Evolutionary conservation across 805 yeast genomes (phyloP).

Genomic region (Lipomyces sp.): DNA sequence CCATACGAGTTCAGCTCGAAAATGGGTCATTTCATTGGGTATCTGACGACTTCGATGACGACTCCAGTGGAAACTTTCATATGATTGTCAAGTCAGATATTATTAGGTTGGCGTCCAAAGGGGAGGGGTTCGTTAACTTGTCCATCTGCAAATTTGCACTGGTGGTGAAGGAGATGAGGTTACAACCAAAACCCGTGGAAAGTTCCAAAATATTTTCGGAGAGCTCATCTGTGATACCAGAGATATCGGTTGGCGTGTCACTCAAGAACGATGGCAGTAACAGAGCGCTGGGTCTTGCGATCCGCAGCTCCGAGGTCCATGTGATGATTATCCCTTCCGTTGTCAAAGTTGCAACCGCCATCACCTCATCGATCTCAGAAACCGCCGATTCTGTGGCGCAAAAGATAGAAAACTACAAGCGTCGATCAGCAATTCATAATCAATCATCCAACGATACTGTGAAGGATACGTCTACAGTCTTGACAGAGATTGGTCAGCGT

Average conservation of each 20-base stretch:
- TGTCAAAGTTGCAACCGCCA: constrained; percentile 20
- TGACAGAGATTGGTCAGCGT: background rate
- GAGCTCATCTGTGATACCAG: constrained; percentile 26
- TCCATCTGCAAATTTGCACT: constrained; percentile 19
- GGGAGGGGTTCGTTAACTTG: constrained; percentile 24
- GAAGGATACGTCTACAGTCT: background rate
- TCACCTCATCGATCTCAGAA: constrained; percentile 11
- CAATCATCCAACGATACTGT: background rate
- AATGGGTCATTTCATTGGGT: constrained; percentile 23
- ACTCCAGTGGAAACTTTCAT: constrained; percentile 7
- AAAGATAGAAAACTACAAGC: constrained; percentile 25
- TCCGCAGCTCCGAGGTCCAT: constrained; percentile 21
- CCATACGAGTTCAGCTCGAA: constrained; percentile 23
- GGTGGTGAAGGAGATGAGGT: background rate
- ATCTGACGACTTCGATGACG: constrained; percentile 26
- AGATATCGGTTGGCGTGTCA: constrained; percentile 21
- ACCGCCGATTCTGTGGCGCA: constrained; percentile 18
- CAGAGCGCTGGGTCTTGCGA: constrained; percentile 19
- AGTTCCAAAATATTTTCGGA: background rate
- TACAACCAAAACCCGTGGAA: background rate
- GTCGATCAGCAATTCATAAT: constrained; percentile 21
- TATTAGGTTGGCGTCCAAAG: constrained; percentile 19
- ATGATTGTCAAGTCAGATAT: constrained; percentile 18
- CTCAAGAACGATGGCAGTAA: constrained; percentile 18
- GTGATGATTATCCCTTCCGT: constrained; percentile 23